Conservation (phyloP, 2,329 filamentous ascomycete species). For the Neocucurbitaria cava region DNA sequence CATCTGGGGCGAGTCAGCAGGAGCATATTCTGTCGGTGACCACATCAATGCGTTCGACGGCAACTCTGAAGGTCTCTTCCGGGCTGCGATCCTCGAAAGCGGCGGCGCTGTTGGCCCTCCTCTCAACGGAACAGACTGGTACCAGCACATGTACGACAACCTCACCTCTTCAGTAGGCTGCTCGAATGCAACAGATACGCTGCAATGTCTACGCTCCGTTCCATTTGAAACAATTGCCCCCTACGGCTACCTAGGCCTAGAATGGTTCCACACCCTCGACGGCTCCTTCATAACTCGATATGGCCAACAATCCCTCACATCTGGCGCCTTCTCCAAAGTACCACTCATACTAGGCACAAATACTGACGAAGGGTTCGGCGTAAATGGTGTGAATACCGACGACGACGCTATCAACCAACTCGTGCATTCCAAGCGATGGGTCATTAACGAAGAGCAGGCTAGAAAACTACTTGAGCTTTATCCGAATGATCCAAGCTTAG, state of each 20-base stretch:
- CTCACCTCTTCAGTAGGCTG: constrained; percentile 36
- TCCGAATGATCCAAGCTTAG: constrained; percentile 51
- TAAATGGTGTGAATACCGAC: constrained; percentile 57
- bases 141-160: constrained; percentile 41
- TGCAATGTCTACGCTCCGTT: constrained; percentile 36
- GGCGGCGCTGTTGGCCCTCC: constrained; percentile 41
- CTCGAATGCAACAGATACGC: constrained; percentile 22
- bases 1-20: constrained; percentile 67
- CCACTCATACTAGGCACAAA: constrained; percentile 69
- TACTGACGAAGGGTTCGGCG: constrained; percentile 69
- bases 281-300: constrained; percentile 30
- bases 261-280: constrained; percentile 44
- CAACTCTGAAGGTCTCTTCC: constrained; percentile 48
- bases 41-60: constrained; percentile 51
- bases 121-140: constrained; percentile 42
- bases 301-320: constrained; percentile 41
- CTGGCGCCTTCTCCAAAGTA: constrained; percentile 67
- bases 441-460: constrained; percentile 29
- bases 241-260: constrained; percentile 34
- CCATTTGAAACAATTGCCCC: constrained; percentile 36
- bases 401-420: constrained; percentile 40
- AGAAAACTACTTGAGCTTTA: constrained; percentile 33
- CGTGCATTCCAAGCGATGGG: constrained; percentile 43
- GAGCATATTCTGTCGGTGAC: constrained; percentile 62
- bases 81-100: constrained; percentile 52